Evolutionary conservation across 371 early-diverging fungal species (phyloP).

Genomic region (Gilbertella persicaria): DNA sequence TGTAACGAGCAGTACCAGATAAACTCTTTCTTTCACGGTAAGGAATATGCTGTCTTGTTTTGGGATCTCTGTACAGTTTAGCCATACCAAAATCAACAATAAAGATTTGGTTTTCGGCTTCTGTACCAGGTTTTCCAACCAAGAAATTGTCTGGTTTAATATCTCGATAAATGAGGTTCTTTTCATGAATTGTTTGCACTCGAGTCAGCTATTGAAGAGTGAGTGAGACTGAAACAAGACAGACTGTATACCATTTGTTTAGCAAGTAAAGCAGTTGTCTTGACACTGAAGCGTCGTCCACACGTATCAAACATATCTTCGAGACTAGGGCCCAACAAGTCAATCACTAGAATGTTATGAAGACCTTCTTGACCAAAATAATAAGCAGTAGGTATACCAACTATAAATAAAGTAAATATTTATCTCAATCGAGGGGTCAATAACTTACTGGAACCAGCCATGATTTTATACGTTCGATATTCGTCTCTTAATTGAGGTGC

Average conservation of each 20-base stretch:
- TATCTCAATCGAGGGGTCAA: not conserved
- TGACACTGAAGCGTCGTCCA: conserved; percentile 82
- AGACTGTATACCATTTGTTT: conserved; percentile 81
- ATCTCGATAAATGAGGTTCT: conserved; percentile 95
- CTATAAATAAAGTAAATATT: conserved; percentile 26
- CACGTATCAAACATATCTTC: conserved; percentile 97
- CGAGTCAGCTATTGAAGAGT: conserved; percentile 64
- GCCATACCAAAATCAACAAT: conserved; percentile 98
- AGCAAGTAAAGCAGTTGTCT: conserved; percentile 94
- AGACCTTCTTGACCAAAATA: conserved; percentile 95
- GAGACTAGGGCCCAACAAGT: conserved; percentile 92
- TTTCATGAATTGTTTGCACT: conserved; percentile 93
- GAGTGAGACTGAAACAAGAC: too few relatives aligned
- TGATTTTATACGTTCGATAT: conserved; percentile 87
- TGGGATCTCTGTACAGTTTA: conserved; percentile 92
- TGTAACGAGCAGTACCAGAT: conserved; percentile 97
- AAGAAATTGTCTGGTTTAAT: conserved; percentile 99
- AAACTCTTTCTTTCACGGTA: conserved; percentile 90
- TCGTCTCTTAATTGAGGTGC: conserved; percentile 95
- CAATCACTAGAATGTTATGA: conserved; percentile 93
- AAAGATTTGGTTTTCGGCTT: conserved; percentile 65
- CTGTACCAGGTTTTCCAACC: conserved; percentile 77
- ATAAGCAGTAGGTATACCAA: conserved; percentile 85
- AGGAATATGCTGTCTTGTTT: conserved; percentile 93
- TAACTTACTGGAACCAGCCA: conserved; percentile 69